Evolutionary conservation across 108 stramenopile species (phyloP).

Genomic region (Stephanodiscus triporus): DNA sequence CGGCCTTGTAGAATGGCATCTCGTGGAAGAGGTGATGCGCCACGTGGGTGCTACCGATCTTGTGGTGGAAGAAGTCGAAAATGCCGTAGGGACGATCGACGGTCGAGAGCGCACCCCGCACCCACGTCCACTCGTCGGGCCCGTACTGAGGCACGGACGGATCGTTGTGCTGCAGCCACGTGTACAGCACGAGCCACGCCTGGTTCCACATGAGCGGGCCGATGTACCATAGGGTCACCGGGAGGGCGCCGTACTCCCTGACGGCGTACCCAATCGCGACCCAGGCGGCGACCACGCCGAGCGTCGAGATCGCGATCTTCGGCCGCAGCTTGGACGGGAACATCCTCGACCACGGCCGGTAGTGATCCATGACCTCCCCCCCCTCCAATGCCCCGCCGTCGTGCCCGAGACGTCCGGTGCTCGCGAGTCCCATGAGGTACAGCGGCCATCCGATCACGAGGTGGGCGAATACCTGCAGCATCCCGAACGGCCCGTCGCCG

Average conservation of each 20-base stretch:
- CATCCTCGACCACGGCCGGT: constrained; percentile 88
- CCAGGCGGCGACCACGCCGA: constrained; percentile 71
- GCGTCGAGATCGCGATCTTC: constrained; percentile 84
- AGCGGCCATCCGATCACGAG: constrained; percentile 89
- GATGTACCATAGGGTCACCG: constrained; percentile 92
- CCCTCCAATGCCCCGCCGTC: constrained; percentile 70
- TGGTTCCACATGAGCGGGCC: constrained; percentile 94
- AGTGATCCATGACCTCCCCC: constrained; percentile 82
- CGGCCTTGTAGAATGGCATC: constrained; percentile 98
- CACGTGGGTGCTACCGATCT: constrained; percentile 97
- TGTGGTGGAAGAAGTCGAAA: constrained; percentile 97
- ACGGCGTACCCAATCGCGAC: constrained; percentile 39
- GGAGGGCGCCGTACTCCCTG: constrained; percentile 67
- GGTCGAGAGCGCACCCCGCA: constrained; percentile 95
- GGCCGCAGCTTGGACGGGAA: constrained; percentile 79
- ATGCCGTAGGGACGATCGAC: constrained; percentile 97
- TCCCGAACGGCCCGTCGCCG: constrained; percentile 90
- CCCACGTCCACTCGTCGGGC: constrained; percentile 96
- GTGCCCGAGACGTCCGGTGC: constrained; percentile 72
- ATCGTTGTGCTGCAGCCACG: constrained; percentile 99
- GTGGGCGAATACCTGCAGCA: constrained; percentile 89
- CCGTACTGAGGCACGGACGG: constrained; percentile 98
- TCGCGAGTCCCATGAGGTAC: constrained; percentile 87
- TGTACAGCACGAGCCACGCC: constrained; percentile 98
- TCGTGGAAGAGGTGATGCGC: constrained; percentile 98